A percentile compares a stretch with the other conserved stretches of the same genome.
Conservation (phyloP, 331 rosid species). For the Rhamnella rubrinervis region DNA sequence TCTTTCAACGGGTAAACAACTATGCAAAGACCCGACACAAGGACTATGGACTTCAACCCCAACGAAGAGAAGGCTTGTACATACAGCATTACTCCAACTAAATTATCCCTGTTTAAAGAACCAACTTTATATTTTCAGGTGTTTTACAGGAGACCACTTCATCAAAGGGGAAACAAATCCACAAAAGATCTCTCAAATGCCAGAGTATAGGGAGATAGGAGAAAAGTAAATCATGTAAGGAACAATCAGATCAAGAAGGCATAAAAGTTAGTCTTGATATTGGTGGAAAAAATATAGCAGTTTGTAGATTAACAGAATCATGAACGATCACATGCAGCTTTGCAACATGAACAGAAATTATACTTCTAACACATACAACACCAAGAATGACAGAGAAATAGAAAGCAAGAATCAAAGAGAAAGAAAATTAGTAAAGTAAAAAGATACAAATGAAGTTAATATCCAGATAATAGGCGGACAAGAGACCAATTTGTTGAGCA, state of each 20-base stretch:
- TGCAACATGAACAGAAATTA: not conserved
- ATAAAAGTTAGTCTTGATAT: no score
- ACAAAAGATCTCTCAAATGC: not conserved
- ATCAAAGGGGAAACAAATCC: not conserved
- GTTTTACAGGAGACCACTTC: not conserved
- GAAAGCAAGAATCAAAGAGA: not conserved
- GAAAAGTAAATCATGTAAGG: not conserved
- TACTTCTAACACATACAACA: not conserved
- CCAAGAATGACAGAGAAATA: not conserved
- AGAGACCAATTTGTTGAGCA: conserved; percentile 14
- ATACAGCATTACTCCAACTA: not conserved
- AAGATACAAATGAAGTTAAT: conserved; percentile 11
- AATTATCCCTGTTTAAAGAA: not conserved
- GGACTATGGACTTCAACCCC: no score
- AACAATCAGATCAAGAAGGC: no score
- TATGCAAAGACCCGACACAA: no score
- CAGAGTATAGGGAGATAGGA: not conserved
- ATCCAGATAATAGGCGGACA: conserved; percentile 10
- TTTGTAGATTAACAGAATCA: not conserved
- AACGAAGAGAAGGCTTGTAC: no score
- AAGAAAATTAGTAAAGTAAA: conserved; percentile 12
- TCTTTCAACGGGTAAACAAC: no score
- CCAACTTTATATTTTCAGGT: not conserved
- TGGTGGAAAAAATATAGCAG: not conserved
- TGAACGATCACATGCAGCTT: not conserved